Conservation (phyloP, 1,284 basidiomycete genomes). For the Boletus albobrunnescens region DNA sequence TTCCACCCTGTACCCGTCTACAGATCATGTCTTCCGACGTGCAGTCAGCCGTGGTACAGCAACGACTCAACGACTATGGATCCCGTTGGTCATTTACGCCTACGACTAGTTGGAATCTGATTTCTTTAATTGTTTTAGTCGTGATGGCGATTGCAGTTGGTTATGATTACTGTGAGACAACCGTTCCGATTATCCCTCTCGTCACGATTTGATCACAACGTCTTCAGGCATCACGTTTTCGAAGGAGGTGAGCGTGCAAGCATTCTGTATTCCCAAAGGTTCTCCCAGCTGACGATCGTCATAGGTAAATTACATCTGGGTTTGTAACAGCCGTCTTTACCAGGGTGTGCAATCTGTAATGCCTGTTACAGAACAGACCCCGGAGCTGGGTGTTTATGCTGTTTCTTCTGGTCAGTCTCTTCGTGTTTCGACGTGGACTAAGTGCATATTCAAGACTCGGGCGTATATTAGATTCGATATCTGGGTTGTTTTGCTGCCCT, state of each 20-base stretch:
- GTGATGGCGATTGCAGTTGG: not conserved
- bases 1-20: not conserved
- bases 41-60: not conserved
- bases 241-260: not conserved
- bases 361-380: not conserved
- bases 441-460: not conserved
- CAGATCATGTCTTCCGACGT: not conserved
- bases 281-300: not conserved
- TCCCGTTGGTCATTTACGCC: not conserved
- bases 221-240: not conserved
- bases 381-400: not conserved
- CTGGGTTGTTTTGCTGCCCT: not conserved
- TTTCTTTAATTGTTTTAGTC: not conserved
- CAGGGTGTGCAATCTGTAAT: not conserved
- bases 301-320: not conserved
- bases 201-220: too few species aligned
- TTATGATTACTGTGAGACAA: conserved; percentile 1
- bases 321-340: not conserved
- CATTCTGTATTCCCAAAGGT: too few species aligned
- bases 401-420: not conserved
- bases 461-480: not conserved
- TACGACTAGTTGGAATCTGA: not conserved
- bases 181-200: not conserved
- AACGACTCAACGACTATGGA: not conserved
- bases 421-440: not conserved